Conservation (phyloP, 305 asterid species). For the Euphrasia arctica region DNA sequence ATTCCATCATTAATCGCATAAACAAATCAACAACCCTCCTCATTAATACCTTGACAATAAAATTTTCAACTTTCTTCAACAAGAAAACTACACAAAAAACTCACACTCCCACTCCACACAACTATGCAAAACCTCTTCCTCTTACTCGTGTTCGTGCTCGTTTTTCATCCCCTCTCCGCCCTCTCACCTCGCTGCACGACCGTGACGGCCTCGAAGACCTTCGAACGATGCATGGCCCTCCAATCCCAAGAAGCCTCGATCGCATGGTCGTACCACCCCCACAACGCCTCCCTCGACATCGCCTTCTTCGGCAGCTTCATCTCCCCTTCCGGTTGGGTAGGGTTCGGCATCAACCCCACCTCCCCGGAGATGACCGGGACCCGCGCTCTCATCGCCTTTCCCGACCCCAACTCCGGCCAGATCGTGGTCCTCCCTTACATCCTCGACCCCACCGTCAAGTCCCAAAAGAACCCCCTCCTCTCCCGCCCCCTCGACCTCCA, state of each 20-base stretch:
- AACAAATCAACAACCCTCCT: constrained; percentile 22
- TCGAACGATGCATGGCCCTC: constrained; percentile 63
- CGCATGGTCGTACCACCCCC: constrained; percentile 81
- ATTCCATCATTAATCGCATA: constrained; percentile 30
- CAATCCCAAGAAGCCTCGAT: constrained; percentile 83
- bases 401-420: constrained; percentile 89
- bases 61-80: not conserved
- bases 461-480: constrained; percentile 60
- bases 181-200: constrained; percentile 52
- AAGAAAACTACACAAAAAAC: not conserved
- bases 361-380: constrained; percentile 90
- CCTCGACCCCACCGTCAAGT: constrained; percentile 66
- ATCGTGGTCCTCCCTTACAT: constrained; percentile 78
- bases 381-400: constrained; percentile 72
- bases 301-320: constrained; percentile 82
- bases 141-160: constrained; percentile 27
- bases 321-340: constrained; percentile 98
- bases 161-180: constrained; percentile 28
- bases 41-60: constrained; percentile 14
- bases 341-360: constrained; percentile 80
- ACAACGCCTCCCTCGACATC: constrained; percentile 70
- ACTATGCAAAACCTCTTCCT: constrained; percentile 31
- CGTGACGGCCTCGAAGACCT: constrained; percentile 44
- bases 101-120: not conserved
- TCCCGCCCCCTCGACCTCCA: constrained; percentile 89